A percentile compares a stretch with the other conserved stretches of the same genome.
Evolutionary conservation across 441 rosid species (phyloP).

Genomic region (Sinapis alba): DNA sequence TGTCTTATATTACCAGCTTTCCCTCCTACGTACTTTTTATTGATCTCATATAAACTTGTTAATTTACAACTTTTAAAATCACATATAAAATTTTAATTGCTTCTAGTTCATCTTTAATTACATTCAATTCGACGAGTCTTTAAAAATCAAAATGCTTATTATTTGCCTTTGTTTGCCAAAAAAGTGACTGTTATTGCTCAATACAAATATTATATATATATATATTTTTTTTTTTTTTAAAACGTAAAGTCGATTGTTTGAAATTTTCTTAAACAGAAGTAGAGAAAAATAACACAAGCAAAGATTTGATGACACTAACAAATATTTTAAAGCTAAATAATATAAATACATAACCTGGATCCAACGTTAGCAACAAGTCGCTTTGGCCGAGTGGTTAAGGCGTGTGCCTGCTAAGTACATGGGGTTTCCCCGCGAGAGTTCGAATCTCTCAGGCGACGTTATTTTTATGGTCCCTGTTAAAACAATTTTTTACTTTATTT

Average conservation of each 20-base stretch:
- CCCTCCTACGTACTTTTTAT: background rate
- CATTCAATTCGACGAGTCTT: background rate
- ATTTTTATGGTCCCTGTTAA: too few relatives aligned
- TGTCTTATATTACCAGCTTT: background rate
- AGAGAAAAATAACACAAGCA: background rate
- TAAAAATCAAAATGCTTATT: background rate
- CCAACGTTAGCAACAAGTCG: conserved; percentile 34
- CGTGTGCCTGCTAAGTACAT: conserved; percentile 98
- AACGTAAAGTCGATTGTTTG: too few relatives aligned
- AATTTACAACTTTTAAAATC: background rate
- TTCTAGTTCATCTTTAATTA: background rate
- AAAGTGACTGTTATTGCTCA: too few relatives aligned
- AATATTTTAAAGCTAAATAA: too few relatives aligned
- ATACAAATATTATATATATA: too few relatives aligned
- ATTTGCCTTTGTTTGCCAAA: background rate
- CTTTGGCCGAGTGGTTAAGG: conserved; percentile 93
- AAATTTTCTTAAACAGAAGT: too few relatives aligned
- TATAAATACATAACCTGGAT: too few relatives aligned
- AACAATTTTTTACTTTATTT: too few relatives aligned
- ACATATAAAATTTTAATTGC: background rate
- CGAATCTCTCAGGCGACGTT: conserved; percentile 93
- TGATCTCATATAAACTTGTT: background rate
- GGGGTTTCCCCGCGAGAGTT: conserved; percentile 98
- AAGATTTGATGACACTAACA: too few relatives aligned
- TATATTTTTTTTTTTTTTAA: too few relatives aligned